Base-by-base conservation (phyloP, 306 rosid genomes). In the Medicago ruthenica region DNA sequence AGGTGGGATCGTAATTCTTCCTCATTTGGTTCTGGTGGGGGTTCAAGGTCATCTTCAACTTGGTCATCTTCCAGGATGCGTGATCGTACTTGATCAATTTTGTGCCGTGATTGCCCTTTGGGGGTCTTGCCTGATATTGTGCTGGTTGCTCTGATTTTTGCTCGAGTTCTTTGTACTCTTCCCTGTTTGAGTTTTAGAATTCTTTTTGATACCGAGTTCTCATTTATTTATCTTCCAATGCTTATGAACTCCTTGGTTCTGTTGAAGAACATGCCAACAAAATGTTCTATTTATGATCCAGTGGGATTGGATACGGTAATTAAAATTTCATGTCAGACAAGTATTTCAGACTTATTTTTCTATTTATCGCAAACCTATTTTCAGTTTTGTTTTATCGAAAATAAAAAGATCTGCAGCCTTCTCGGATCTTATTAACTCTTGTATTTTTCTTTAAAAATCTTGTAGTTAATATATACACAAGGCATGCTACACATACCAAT, bases 41-140 rank as follows among this genome's bases (percentile, higher is more conserved):
- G 88, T 39, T 51, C 93, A 12, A 85, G 89, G 77, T 70, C 81
- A 34, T 54, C 86, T 1, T 68, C 96, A 4, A 59, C 93, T 2
- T 92, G 98, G 99, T 84, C 98, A 14, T 87, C 93, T 22, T 87
- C 99, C 57, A 88, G 88, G 86, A 76, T 18, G 0, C 53, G 84
- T 0, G 85, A 87, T 41, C 91, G 84, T 66, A 15, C 15, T 34
- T 34, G 37, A 34, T 34, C 37, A 0, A 4, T 34, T 34, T 34
- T 34, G 37, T 34, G 37, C 11, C 4, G 18, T 42, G 22, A 22
- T 76, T 21, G 22, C 61, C 60, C 53, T 68, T 15, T 41, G 9
- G 27, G 42, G 40, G 21, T 16, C 13, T 53, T 53, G 45, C 70
- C 9, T 67, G 61, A 47, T 62, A 7, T 39, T 60, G 63, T 78